A percentile compares a stretch with the other conserved stretches of the same genome.
Evolutionary conservation across 306 rosid species (phyloP).

Genomic region (Fagus crenata): DNA sequence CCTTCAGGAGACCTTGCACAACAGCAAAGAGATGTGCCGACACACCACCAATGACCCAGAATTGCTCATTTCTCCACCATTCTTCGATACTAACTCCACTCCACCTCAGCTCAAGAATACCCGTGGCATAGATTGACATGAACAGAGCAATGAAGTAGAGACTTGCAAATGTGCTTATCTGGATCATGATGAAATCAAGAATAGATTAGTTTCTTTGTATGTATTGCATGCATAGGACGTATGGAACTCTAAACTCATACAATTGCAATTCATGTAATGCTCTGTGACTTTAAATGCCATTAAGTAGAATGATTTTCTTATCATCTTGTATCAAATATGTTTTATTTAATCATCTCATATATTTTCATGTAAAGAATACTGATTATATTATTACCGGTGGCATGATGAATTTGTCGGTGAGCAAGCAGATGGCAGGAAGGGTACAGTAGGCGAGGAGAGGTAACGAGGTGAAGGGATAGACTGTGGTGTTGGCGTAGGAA

Average conservation of each 20-base stretch:
- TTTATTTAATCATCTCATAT: background rate
- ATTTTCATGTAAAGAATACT: background rate
- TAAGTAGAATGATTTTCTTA: background rate
- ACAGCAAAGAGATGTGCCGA: constrained; percentile 91
- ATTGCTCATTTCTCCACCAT: constrained; percentile 99
- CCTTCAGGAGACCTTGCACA: constrained; percentile 89
- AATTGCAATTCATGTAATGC: constrained; percentile 22
- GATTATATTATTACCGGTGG: constrained; percentile 63
- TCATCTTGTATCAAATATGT: background rate
- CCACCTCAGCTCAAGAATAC: constrained; percentile 96
- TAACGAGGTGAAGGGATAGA: constrained; percentile 92
- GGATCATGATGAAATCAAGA: constrained; percentile 36
- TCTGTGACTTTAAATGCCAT: constrained; percentile 19
- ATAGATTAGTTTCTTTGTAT: constrained; percentile 1
- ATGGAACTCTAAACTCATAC: background rate
- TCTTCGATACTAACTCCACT: constrained; percentile 98
- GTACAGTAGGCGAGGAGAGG: constrained; percentile 88
- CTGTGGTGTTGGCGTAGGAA: constrained; percentile 86
- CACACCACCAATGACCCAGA: constrained; percentile 98
- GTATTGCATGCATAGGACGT: background rate
- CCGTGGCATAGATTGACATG: constrained; percentile 78
- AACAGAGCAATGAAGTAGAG: constrained; percentile 78
- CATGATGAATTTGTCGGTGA: constrained; percentile 97
- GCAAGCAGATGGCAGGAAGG: constrained; percentile 92
- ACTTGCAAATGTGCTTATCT: constrained; percentile 96